Evolutionary conservation across 139 green algal genomes (phyloP).

Genomic region (Medakamo hakoo): DNA sequence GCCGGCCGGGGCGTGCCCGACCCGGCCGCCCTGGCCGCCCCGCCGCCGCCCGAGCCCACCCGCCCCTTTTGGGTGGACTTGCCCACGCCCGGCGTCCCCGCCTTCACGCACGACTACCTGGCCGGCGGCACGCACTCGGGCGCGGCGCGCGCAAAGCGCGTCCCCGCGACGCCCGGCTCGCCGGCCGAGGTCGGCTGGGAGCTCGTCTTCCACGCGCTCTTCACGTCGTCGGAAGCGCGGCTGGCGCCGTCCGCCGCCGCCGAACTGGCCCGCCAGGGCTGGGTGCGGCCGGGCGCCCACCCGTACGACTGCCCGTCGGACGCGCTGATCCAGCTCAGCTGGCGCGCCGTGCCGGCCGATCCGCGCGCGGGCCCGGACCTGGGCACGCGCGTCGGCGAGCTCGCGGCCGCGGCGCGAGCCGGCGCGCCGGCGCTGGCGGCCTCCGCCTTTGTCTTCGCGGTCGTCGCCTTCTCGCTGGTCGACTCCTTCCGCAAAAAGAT

Average conservation of each 20-base stretch:
- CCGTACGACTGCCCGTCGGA: conserved; percentile 45
- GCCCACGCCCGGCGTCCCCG: conserved; percentile 14
- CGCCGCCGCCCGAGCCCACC: too few species aligned
- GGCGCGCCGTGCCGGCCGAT: conserved; percentile 30
- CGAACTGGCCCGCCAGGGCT: conserved; percentile 4
- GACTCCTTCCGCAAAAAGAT: conserved; percentile 35
- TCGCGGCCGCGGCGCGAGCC: not conserved
- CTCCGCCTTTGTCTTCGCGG: conserved; percentile 2
- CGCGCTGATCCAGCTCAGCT: conserved; percentile 40
- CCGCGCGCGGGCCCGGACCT: too few species aligned
- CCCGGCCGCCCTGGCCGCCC: not conserved
- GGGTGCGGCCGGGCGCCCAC: conserved; percentile 5
- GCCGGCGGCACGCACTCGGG: conserved; percentile 16
- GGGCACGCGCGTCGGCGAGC: too few species aligned
- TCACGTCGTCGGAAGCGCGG: conserved; percentile 52
- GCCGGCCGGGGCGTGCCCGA: not conserved
- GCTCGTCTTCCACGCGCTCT: conserved; percentile 59
- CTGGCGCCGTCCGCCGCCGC: conserved; percentile 4
- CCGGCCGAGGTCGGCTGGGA: conserved; percentile 32
- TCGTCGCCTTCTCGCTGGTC: conserved; percentile 12
- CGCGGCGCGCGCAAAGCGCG: conserved; percentile 14
- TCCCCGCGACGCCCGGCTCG: not conserved
- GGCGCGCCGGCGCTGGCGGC: not conserved
- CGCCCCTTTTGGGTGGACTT: conserved; percentile 21
- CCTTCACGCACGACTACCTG: conserved; percentile 12